Conservation (phyloP, 148 eudicot genomes). For the Persicaria maculosa region DNA sequence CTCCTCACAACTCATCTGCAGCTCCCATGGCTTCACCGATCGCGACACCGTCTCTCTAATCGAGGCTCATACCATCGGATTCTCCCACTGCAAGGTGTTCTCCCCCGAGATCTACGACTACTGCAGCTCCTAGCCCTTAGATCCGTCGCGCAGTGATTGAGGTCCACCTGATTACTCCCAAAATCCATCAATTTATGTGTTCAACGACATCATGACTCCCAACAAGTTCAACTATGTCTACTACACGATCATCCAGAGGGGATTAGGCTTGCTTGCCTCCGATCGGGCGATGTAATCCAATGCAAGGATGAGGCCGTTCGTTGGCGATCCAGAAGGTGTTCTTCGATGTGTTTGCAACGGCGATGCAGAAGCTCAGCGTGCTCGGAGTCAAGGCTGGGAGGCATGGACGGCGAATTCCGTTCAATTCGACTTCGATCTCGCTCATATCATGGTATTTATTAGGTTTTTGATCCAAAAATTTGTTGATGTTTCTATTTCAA, state of each 20-base stretch:
- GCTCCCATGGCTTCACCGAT: too few species aligned
- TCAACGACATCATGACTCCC: slow-evolving; percentile 38
- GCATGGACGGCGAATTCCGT: slow-evolving; percentile 61
- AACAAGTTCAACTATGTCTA: slow-evolving; percentile 37
- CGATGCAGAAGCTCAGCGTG: slow-evolving; percentile 70
- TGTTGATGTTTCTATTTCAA: too few species aligned
- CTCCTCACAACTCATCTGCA: slow-evolving; percentile 1
- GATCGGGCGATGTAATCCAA: too few species aligned
- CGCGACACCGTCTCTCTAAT: slow-evolving; percentile 35
- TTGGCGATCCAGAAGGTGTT: too few species aligned
- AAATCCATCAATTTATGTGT: slow-evolving; percentile 28
- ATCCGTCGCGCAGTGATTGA: slow-evolving; percentile 25
- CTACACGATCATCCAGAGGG: slow-evolving; percentile 28
- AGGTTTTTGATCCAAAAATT: too few species aligned
- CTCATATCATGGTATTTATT: too few species aligned
- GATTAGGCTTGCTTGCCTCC: slow-evolving; percentile 28
- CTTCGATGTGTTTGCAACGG: slow-evolving; percentile 46
- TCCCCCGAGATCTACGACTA: slow-evolving; percentile 24
- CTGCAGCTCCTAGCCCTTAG: not conserved
- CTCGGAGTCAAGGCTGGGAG: too few species aligned
- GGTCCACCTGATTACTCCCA: slow-evolving; percentile 24
- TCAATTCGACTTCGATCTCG: too few species aligned
- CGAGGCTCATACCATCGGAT: slow-evolving; percentile 45
- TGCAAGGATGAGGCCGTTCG: too few species aligned
- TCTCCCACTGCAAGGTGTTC: too few species aligned